A percentile compares a stretch with the other conserved stretches of the same genome.
Evolutionary conservation across 106 monocot species (phyloP).

Genomic region (Apostasia shenzhenica): DNA sequence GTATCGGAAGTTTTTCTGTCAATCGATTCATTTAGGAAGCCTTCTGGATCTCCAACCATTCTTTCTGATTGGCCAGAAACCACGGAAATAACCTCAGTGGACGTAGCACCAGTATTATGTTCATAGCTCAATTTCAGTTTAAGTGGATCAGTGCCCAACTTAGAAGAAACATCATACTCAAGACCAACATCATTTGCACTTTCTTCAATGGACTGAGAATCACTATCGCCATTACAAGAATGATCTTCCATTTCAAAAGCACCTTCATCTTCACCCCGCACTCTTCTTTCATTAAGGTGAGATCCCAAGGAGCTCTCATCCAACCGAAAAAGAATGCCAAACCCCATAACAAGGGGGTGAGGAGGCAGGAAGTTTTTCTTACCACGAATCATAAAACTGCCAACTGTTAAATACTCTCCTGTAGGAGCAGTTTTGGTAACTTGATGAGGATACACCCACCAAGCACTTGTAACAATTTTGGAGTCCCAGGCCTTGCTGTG

Average conservation of each 20-base stretch:
- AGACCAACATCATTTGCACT: conserved; percentile 5
- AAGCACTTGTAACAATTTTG: conserved; percentile 98
- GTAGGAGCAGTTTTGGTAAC: conserved; percentile 99
- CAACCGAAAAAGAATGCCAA: conserved; percentile 92
- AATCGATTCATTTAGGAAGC: background rate
- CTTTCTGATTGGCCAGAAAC: conserved; percentile 8
- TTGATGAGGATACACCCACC: conserved; percentile 99
- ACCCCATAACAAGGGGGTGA: conserved; percentile 95
- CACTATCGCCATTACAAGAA: conserved; percentile 23
- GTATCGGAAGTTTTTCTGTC: conserved; percentile 4
- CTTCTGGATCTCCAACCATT: conserved; percentile 5
- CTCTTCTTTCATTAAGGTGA: conserved; percentile 97
- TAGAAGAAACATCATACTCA: conserved; percentile 17
- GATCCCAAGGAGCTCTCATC: conserved; percentile 94
- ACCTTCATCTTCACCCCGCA: conserved; percentile 83
- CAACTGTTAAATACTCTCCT: conserved; percentile 95
- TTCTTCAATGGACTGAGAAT: conserved; percentile 48
- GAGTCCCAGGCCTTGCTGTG: conserved; percentile 98
- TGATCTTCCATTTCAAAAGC: conserved; percentile 37
- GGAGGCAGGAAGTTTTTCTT: conserved; percentile 98
- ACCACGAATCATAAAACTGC: conserved; percentile 99
- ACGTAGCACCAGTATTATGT: background rate
- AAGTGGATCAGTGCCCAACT: conserved; percentile 1
- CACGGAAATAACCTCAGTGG: background rate
- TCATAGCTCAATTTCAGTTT: conserved; percentile 1